Conservation (phyloP, 306 rosid genomes). For the Pachyrhizus erosus region DNA sequence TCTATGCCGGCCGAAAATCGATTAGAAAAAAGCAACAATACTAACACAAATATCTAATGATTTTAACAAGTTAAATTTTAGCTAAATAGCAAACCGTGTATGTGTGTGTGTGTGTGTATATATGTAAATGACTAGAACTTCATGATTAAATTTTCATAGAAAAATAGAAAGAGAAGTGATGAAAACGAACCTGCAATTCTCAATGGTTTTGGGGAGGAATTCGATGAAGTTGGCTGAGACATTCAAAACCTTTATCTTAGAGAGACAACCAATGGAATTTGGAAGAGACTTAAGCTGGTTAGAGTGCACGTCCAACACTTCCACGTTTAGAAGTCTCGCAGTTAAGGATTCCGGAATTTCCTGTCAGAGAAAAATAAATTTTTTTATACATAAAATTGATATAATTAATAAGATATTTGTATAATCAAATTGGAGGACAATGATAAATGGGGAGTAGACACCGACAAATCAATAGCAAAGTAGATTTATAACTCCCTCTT, state of each 20-base stretch:
- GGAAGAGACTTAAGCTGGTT: conserved; percentile 82
- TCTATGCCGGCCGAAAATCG: background rate
- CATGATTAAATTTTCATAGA: background rate
- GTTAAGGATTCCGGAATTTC: conserved; percentile 80
- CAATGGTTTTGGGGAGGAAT: conserved; percentile 77
- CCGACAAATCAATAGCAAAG: background rate
- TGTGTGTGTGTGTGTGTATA: background rate
- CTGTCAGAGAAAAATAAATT: conserved; percentile 33
- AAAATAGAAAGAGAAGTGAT: background rate
- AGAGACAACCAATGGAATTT: conserved; percentile 90
- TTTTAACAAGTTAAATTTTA: background rate
- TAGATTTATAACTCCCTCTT: no score
- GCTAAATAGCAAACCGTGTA: background rate
- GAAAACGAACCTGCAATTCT: conserved; percentile 79
- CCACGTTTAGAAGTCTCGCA: conserved; percentile 78
- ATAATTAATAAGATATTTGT: background rate
- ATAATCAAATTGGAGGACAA: background rate
- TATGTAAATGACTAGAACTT: background rate
- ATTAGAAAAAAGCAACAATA: background rate
- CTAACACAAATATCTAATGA: background rate
- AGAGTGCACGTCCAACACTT: conserved; percentile 75
- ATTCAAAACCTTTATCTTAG: conserved; percentile 82
- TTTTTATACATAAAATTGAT: background rate
- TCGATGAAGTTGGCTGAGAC: conserved; percentile 74
- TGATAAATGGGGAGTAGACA: background rate